phyloP scores from a whole-genome alignment of 2,329 filamentous ascomycete species.

The Nigrospora osmanthi region DNA sequence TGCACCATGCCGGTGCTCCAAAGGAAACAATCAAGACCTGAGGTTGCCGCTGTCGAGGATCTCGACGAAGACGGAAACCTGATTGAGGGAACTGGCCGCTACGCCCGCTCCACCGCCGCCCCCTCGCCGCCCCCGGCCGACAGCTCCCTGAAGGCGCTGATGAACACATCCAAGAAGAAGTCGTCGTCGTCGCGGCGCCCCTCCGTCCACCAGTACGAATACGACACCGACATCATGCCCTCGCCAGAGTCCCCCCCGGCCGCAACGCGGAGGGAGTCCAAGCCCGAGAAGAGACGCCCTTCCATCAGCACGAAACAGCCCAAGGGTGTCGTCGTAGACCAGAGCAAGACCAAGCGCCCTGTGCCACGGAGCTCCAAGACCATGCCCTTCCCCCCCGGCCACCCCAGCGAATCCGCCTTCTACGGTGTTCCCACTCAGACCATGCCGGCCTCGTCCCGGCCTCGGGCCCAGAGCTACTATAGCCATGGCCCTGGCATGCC shows the following conservation, averaged over 20 bases:
- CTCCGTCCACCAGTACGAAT: conserved; percentile 13
- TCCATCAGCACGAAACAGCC: conserved; percentile 7
- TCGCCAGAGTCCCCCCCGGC: too few species aligned
- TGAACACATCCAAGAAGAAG: conserved; percentile 3
- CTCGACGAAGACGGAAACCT: conserved; percentile 19
- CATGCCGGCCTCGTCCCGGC: conserved; percentile 23
- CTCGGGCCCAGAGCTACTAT: conserved; percentile 32
- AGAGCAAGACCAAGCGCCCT: conserved; percentile 18
- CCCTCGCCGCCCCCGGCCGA: background rate
- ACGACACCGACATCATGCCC: background rate
- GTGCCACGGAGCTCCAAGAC: conserved; percentile 28
- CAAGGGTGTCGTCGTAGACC: background rate
- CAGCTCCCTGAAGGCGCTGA: background rate
- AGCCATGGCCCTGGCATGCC: conserved; percentile 10
- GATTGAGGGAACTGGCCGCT: background rate
- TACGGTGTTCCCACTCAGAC: conserved; percentile 28
- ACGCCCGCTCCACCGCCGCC: background rate
- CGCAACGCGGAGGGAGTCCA: conserved; percentile 19
- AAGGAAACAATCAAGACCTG: background rate
- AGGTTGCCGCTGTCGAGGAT: background rate
- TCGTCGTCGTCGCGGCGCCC: background rate
- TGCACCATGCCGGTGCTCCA: background rate
- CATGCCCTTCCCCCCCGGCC: conserved; percentile 20
- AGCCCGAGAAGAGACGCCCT: conserved; percentile 16
- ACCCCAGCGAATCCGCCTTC: conserved; percentile 28